Percentiles rank a stretch among this genome's conserved stretches.
Conservation (phyloP, 805 yeast genomes). For the Candida takata region DNA sequence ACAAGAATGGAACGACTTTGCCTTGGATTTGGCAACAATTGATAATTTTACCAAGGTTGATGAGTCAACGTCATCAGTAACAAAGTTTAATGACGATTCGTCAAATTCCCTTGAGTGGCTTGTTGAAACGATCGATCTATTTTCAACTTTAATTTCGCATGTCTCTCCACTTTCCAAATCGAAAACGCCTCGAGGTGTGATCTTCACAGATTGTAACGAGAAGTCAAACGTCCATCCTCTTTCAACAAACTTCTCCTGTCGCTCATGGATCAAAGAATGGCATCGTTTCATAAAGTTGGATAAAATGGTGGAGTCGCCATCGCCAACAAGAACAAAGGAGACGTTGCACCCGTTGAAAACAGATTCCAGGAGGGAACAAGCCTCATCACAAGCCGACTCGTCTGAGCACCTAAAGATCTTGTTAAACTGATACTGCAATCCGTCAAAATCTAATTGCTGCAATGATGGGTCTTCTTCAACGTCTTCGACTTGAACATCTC, state of each 20-base stretch:
- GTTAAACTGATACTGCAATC: conserved; percentile 3
- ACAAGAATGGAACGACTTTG: conserved; percentile 8
- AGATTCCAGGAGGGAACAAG: conserved; percentile 6
- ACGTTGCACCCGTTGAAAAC: conserved; percentile 13
- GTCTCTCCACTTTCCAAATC: conserved; percentile 4
- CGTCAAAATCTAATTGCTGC: background rate
- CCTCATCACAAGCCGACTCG: conserved; percentile 4
- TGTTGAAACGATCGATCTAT: conserved; percentile 6
- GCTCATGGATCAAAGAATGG: background rate
- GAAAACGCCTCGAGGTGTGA: conserved; percentile 11
- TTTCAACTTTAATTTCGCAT: conserved; percentile 11
- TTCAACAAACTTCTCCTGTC: conserved; percentile 1
- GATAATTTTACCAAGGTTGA: conserved; percentile 10
- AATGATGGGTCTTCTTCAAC: conserved; percentile 5
- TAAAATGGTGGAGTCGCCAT: conserved; percentile 1
- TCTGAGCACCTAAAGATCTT: conserved; percentile 5
- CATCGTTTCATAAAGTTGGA: background rate
- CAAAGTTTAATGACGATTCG: background rate
- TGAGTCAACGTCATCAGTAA: background rate
- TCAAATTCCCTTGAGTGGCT: background rate
- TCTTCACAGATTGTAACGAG: conserved; percentile 7
- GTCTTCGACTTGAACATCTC: background rate
- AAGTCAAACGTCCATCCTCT: conserved; percentile 13
- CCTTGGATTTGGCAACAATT: conserved; percentile 4
- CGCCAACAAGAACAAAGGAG: conserved; percentile 7